Evolutionary conservation across 1,284 basidiomycete species (phyloP).

Genomic region (Rhodotorula sp.): DNA sequence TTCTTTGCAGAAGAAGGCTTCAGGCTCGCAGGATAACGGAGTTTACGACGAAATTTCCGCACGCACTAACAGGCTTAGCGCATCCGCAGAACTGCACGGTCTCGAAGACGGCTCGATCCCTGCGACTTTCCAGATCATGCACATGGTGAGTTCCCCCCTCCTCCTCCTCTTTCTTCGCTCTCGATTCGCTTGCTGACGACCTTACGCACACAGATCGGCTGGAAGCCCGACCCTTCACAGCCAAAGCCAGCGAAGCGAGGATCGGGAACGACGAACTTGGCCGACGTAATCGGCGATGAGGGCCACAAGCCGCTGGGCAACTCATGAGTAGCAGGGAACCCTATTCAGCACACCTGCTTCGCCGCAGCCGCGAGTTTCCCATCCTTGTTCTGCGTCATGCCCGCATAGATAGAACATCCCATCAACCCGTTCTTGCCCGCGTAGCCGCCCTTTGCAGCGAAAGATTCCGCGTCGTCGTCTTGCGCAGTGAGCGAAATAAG

Average conservation of each 20-base stretch:
- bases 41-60: too few species aligned
- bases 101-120: constrained; percentile 78
- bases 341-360: constrained; percentile 15
- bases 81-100: constrained; percentile 70
- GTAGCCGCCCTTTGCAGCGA: constrained; percentile 12
- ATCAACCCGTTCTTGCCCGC: constrained; percentile 4
- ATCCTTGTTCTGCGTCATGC: constrained; percentile 20
- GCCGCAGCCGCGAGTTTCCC: constrained; percentile 11
- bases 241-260: constrained; percentile 82
- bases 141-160: constrained; percentile 63
- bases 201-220: constrained; percentile 75
- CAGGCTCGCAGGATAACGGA: not conserved
- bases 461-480: constrained; percentile 24
- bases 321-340: not conserved
- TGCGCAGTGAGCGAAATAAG: not conserved
- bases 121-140: constrained; percentile 95
- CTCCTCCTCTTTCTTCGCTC: not conserved
- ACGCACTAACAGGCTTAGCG: not conserved
- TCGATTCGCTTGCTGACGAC: not conserved
- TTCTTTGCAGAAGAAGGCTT: too few species aligned
- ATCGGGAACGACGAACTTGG: constrained; percentile 73
- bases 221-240: constrained; percentile 85
- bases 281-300: constrained; percentile 57
- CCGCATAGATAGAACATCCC: constrained; percentile 24
- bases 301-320: constrained; percentile 14